Evolutionary conservation across 2,329 filamentous ascomycete species (phyloP).

Genomic region (Talaromyces piceae): DNA sequence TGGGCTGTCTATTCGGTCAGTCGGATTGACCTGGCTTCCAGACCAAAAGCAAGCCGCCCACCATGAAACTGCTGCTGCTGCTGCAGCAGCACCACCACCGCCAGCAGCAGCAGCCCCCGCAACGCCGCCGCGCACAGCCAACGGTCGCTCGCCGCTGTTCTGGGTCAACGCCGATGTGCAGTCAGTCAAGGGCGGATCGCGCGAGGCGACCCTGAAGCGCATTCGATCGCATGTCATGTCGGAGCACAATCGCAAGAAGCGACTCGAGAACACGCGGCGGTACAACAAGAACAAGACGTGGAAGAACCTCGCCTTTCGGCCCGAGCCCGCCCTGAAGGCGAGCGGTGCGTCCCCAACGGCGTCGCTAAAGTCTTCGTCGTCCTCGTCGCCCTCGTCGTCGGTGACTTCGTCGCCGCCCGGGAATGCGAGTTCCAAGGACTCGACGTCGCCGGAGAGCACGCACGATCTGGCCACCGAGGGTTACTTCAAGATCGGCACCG

Average conservation of each 20-base stretch:
- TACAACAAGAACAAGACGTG: constrained; percentile 30
- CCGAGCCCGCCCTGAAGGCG: constrained; percentile 14
- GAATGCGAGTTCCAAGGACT: constrained; percentile 5
- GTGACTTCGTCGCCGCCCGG: not conserved
- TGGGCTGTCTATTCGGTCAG: no score
- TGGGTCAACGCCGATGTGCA: constrained; percentile 34
- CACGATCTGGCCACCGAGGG: not conserved
- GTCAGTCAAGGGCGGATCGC: constrained; percentile 29
- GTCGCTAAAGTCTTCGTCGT: constrained; percentile 1
- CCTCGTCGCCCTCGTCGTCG: not conserved
- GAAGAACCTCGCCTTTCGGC: constrained; percentile 30
- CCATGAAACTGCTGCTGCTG: not conserved
- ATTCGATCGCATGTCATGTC: constrained; percentile 39
- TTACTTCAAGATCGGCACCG: not conserved
- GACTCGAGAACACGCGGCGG: constrained; percentile 31
- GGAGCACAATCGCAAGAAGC: constrained; percentile 36
- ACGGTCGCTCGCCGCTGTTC: constrained; percentile 30
- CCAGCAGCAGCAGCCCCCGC: not conserved
- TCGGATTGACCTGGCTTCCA: no score
- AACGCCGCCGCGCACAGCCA: constrained; percentile 24
- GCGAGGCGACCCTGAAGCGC: constrained; percentile 33
- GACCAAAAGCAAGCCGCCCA: no score
- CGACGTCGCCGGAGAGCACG: constrained; percentile 8
- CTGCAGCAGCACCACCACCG: not conserved
- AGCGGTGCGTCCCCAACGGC: constrained; percentile 1